A percentile compares a stretch with the other conserved stretches of the same genome.
Evolutionary conservation across 768 basidiomycete genomes (phyloP).

Genomic region (Amylocystis lapponica): DNA sequence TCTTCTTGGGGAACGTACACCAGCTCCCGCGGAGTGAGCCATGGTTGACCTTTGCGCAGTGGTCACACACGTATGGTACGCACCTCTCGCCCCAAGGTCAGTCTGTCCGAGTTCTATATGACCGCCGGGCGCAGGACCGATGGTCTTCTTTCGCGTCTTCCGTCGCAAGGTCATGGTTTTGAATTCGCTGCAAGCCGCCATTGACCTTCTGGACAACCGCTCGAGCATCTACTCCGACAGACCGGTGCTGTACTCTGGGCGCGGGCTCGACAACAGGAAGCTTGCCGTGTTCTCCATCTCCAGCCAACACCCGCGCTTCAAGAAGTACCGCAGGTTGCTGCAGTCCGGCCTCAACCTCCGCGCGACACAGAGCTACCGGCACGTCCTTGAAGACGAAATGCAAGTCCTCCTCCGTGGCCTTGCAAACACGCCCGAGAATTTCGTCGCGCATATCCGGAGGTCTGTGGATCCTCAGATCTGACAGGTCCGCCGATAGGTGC

Average conservation of each 20-base stretch:
- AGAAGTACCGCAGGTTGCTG: slow-evolving; percentile 19
- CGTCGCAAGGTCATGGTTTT: slow-evolving; percentile 27
- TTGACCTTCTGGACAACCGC: slow-evolving; percentile 34
- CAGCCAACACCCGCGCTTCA: no score
- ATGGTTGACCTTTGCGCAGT: no score
- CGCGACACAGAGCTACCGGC: slow-evolving; percentile 19
- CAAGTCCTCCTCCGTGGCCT: slow-evolving; percentile 25
- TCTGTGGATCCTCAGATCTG: no score
- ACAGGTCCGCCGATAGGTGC: no score
- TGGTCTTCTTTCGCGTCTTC: slow-evolving; percentile 8
- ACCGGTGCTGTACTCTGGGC: background rate
- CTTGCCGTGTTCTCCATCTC: no score
- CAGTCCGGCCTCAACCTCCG: slow-evolving; percentile 18
- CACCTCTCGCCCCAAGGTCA: no score
- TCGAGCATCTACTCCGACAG: slow-evolving; percentile 34
- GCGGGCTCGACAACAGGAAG: no score
- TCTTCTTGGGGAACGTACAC: no score
- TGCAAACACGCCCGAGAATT: slow-evolving; percentile 17
- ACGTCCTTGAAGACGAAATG: slow-evolving; percentile 26
- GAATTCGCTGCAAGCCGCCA: slow-evolving; percentile 28
- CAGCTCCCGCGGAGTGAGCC: no score
- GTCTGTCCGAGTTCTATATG: no score
- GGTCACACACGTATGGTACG: no score
- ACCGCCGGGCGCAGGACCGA: background rate
- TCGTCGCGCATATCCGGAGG: slow-evolving; percentile 25